A percentile compares a stretch with the other conserved stretches of the same genome.
Conservation (phyloP, 83 land plant genomes). For the Thuja plicata region DNA sequence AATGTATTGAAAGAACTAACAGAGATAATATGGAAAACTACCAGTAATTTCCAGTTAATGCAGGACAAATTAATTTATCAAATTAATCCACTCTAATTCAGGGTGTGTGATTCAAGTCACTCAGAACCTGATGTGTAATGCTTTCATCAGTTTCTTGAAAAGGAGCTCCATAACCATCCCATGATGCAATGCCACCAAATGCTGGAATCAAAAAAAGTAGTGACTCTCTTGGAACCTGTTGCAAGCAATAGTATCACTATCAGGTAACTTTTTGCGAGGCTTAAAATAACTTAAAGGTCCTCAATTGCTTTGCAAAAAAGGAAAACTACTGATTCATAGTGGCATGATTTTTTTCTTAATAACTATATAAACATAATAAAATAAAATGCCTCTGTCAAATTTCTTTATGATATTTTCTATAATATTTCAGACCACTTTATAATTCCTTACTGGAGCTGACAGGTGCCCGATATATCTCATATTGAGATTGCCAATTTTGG, state of each 20-base stretch:
- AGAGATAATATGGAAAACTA: neutral
- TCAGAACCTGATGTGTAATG: constrained; percentile 88
- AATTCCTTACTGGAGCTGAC: neutral
- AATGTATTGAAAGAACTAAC: neutral
- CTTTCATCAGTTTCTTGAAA: constrained; percentile 70
- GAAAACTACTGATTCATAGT: neutral
- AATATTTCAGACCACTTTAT: neutral
- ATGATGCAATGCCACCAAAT: constrained; percentile 91
- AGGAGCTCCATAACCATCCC: constrained; percentile 95
- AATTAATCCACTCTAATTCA: neutral
- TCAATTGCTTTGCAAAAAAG: neutral
- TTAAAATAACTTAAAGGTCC: neutral
- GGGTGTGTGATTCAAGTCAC: neutral
- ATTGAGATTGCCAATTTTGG: neutral
- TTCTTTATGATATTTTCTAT: neutral
- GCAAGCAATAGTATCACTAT: neutral
- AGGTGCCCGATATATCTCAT: neutral
- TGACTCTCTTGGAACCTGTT: constrained; percentile 94
- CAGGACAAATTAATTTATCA: neutral
- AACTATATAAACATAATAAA: neutral
- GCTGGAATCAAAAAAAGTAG: constrained; percentile 85
- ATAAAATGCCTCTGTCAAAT: neutral
- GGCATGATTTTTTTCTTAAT: neutral
- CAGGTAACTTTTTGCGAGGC: constrained; percentile 1
- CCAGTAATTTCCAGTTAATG: neutral